phyloP scores from a whole-genome alignment of 345 rosid genomes.

The Ceriops zippeliana region DNA sequence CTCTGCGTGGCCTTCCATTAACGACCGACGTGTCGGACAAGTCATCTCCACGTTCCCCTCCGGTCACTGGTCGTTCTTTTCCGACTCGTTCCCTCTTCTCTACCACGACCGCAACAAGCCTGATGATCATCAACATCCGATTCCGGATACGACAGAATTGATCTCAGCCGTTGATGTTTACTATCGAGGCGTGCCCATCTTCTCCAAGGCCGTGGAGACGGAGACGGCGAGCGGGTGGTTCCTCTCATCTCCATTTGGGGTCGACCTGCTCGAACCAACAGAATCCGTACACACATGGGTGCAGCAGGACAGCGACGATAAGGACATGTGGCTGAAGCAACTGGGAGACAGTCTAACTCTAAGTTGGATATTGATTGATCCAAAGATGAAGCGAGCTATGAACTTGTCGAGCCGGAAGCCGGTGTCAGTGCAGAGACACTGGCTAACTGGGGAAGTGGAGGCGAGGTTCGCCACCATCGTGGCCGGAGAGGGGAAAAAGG shows the following conservation, averaged over 20 bases:
- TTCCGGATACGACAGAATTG: constrained; percentile 17
- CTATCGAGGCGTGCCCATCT: constrained; percentile 36
- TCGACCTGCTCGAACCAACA: constrained; percentile 56
- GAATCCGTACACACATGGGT: constrained; percentile 38
- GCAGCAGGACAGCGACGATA: constrained; percentile 6
- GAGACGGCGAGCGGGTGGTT: constrained; percentile 56
- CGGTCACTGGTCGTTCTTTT: constrained; percentile 64
- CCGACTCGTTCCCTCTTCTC: constrained; percentile 51
- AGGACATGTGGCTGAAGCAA: constrained; percentile 42
- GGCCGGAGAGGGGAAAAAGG: constrained; percentile 19
- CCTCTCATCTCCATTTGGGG: constrained; percentile 49
- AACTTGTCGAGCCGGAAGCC: constrained; percentile 58
- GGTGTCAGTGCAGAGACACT: constrained; percentile 59
- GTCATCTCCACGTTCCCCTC: constrained; percentile 49
- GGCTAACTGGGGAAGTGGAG: constrained; percentile 65
- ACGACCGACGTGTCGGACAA: constrained; percentile 30
- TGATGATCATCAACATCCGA: background rate
- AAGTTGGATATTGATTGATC: constrained; percentile 75
- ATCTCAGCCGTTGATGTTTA: constrained; percentile 78
- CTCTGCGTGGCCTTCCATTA: constrained; percentile 59
- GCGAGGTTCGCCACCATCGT: constrained; percentile 42
- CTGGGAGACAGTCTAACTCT: constrained; percentile 48
- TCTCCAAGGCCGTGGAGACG: constrained; percentile 44
- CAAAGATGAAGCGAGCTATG: constrained; percentile 46
- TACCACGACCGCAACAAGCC: constrained; percentile 8